Percentiles rank a stretch among this genome's conserved stretches.
Conservation (phyloP, 1,284 basidiomycete species). For the Spongispora temasekensis region DNA sequence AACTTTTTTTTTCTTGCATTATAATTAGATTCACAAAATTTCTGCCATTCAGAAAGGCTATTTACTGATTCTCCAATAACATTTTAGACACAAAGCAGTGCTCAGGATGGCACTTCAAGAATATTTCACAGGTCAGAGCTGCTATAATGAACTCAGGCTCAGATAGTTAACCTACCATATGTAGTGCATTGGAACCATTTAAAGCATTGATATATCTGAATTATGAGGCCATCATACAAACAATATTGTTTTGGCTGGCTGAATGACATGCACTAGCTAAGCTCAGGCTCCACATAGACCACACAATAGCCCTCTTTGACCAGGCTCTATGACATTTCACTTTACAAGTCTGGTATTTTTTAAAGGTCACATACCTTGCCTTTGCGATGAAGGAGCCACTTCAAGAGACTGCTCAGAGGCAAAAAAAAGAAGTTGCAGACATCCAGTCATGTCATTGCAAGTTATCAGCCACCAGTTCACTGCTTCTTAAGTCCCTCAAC, state of each 20-base stretch:
- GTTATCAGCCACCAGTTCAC: background rate
- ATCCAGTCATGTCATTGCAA: background rate
- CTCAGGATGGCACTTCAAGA: conserved; percentile 6
- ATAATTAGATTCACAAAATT: background rate
- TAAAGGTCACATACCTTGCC: background rate
- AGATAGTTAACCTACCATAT: too few relatives aligned
- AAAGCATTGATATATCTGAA: conserved; percentile 4
- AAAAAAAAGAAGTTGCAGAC: background rate
- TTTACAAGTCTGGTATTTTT: background rate
- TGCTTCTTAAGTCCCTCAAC: background rate
- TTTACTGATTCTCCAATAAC: background rate
- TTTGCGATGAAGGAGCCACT: background rate
- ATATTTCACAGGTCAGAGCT: conserved; percentile 5
- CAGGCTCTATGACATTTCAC: background rate
- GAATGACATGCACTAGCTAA: conserved; percentile 5
- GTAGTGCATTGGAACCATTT: conserved; percentile 12
- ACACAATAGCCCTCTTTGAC: background rate
- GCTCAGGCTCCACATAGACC: background rate
- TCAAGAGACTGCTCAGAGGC: background rate
- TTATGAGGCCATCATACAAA: background rate
- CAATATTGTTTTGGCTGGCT: background rate
- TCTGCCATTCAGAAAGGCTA: background rate
- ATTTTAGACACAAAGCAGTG: background rate
- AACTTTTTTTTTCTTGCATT: too few relatives aligned
- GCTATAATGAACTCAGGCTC: background rate